Evolutionary conservation across 2,329 filamentous ascomycete species (phyloP).

Genomic region (Penicillium vulpinum): DNA sequence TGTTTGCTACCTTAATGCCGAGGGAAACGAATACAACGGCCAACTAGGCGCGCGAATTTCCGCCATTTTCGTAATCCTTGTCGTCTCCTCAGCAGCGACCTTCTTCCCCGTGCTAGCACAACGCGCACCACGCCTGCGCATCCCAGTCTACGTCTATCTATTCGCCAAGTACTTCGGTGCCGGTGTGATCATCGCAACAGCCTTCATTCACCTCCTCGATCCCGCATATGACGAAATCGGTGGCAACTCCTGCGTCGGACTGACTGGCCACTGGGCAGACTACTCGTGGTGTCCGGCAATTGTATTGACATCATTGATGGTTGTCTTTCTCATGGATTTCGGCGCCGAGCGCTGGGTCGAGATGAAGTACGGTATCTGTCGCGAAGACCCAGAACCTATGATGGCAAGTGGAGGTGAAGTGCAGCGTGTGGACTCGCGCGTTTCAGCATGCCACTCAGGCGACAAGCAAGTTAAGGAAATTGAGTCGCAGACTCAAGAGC

Average conservation of each 20-base stretch:
- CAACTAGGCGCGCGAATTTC: slow-evolving; percentile 46
- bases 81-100: slow-evolving; percentile 44
- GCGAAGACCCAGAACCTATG: slow-evolving; percentile 24
- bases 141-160: slow-evolving; percentile 48
- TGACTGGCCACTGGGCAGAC: slow-evolving; percentile 54
- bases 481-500: slow-evolving; percentile 13
- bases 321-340: slow-evolving; percentile 46
- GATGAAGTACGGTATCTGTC: slow-evolving; percentile 24
- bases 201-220: slow-evolving; percentile 51
- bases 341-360: slow-evolving; percentile 27
- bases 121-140: slow-evolving; percentile 37
- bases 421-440: not conserved
- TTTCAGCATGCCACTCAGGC: not conserved
- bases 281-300: slow-evolving; percentile 58
- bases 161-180: slow-evolving; percentile 51
- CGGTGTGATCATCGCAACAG: slow-evolving; percentile 51
- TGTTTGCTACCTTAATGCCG: slow-evolving; percentile 52
- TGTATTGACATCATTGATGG: slow-evolving; percentile 49
- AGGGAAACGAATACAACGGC: slow-evolving; percentile 57
- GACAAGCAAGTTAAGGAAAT: slow-evolving; percentile 19
- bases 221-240: slow-evolving; percentile 50
- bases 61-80: slow-evolving; percentile 48
- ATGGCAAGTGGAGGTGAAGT: slow-evolving; percentile 14
- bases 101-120: slow-evolving; percentile 52
- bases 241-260: slow-evolving; percentile 52